Conservation (phyloP, 495 filamentous ascomycete genomes). For the Penicillium lagena region DNA sequence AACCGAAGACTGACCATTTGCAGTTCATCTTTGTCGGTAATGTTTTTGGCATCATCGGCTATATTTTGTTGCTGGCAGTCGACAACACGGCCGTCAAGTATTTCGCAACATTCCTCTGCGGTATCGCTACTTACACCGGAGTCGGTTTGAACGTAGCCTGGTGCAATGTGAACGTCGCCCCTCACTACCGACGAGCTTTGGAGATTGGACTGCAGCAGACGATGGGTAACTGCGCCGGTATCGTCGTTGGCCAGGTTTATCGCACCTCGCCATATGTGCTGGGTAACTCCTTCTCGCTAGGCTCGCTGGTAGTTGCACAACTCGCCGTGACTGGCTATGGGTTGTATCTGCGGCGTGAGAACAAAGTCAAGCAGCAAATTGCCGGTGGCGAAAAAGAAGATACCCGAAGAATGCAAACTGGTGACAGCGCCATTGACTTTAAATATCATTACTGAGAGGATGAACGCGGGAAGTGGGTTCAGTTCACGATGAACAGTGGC, state of each 20-base stretch:
- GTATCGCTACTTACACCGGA: conserved; percentile 42
- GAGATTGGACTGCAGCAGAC: conserved; percentile 54
- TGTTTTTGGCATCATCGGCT: conserved; percentile 43
- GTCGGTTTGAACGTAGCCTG: conserved; percentile 49
- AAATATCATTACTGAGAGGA: conserved; percentile 35
- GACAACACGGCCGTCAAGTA: conserved; percentile 40
- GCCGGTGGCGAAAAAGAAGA: conserved; percentile 33
- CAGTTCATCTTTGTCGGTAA: conserved; percentile 36
- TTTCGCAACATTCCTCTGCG: conserved; percentile 50
- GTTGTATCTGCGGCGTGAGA: conserved; percentile 36
- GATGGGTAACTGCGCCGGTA: conserved; percentile 50
- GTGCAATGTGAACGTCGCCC: conserved; percentile 52
- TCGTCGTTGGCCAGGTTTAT: conserved; percentile 49
- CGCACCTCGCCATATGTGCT: conserved; percentile 43
- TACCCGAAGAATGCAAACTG: conserved; percentile 34
- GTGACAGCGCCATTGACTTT: conserved; percentile 44
- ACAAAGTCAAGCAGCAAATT: conserved; percentile 36
- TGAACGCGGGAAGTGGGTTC: too few relatives aligned
- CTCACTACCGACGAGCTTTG: conserved; percentile 49
- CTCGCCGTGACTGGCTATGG: conserved; percentile 25
- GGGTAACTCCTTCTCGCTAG: conserved; percentile 44
- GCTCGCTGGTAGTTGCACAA: conserved; percentile 33
- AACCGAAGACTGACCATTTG: not conserved
- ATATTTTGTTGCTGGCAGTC: conserved; percentile 42
- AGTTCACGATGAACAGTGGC: too few relatives aligned